Evolutionary conservation across 1,284 basidiomycete species (phyloP).

Genomic region (Ganoderma leucocontextum): DNA sequence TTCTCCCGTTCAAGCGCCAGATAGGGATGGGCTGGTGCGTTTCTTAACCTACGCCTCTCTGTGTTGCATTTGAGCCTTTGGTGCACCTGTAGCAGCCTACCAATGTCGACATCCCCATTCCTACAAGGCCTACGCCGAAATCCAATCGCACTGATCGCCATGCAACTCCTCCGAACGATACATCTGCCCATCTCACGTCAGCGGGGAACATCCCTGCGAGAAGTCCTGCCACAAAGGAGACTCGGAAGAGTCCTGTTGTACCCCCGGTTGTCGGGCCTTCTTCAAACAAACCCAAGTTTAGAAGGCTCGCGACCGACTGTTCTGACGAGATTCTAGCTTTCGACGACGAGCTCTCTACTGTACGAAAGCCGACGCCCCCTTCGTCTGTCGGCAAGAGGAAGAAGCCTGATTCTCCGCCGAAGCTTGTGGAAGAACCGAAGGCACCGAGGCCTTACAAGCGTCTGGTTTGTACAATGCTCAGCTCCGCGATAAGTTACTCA

Average conservation of each 20-base stretch:
- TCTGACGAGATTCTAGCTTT: constrained; percentile 45
- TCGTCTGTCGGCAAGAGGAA: constrained; percentile 36
- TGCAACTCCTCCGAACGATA: constrained; percentile 14
- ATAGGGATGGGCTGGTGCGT: constrained; percentile 32
- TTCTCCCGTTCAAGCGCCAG: constrained; percentile 38
- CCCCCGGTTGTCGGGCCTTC: background rate
- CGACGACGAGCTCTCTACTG: constrained; percentile 30
- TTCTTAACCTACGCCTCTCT: too few relatives aligned
- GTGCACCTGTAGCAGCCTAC: constrained; percentile 27
- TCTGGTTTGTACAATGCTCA: constrained; percentile 23
- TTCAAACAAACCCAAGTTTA: constrained; percentile 36
- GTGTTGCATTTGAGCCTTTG: background rate
- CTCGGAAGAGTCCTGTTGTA: constrained; percentile 10
- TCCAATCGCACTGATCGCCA: constrained; percentile 19
- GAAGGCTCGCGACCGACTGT: constrained; percentile 38
- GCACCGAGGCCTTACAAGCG: constrained; percentile 34
- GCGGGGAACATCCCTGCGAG: background rate
- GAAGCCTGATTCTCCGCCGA: constrained; percentile 21
- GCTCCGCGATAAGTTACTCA: background rate
- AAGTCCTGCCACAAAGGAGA: background rate
- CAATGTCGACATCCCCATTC: constrained; percentile 34
- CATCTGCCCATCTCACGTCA: constrained; percentile 13
- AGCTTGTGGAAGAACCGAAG: constrained; percentile 6
- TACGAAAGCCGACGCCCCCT: constrained; percentile 17
- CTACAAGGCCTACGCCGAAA: constrained; percentile 31